Conservation (phyloP, 257 asterid species). For the Solanum chilense region DNA sequence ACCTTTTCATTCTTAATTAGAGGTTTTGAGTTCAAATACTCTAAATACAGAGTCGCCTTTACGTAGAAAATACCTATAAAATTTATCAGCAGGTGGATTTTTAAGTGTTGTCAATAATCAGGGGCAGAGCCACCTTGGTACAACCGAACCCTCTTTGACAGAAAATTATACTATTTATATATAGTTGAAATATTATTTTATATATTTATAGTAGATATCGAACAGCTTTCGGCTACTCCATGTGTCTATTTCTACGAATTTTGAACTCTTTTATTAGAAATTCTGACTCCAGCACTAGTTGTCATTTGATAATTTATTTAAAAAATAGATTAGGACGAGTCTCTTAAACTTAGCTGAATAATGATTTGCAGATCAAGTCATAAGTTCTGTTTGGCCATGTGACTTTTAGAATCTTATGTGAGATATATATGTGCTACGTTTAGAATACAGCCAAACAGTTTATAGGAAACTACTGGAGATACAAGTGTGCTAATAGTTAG, state of each 20-base stretch:
- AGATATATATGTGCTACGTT: not conserved
- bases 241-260: too few relatives aligned
- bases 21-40: too few relatives aligned
- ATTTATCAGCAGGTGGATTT: not conserved
- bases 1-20: too few relatives aligned
- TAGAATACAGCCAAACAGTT: not conserved
- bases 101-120: not conserved
- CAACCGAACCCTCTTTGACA: too few relatives aligned
- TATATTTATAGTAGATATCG: too few relatives aligned
- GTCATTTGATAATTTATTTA: not conserved
- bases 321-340: not conserved
- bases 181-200: too few relatives aligned
- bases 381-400: not conserved
- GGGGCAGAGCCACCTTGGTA: too few relatives aligned
- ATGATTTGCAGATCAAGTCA: not conserved
- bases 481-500: not conserved
- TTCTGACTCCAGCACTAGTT: fast-evolving
- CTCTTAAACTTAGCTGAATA: not conserved
- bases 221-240: fast-evolving
- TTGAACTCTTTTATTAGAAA: too few relatives aligned
- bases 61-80: not conserved
- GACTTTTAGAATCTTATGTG: not conserved
- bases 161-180: too few relatives aligned
- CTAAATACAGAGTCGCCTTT: not conserved
- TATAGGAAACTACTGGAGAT: not conserved